Evolutionary conservation across 192 early-diverging fungal genomes (phyloP).

Genomic region (Rhizophlyctis rosea): DNA sequence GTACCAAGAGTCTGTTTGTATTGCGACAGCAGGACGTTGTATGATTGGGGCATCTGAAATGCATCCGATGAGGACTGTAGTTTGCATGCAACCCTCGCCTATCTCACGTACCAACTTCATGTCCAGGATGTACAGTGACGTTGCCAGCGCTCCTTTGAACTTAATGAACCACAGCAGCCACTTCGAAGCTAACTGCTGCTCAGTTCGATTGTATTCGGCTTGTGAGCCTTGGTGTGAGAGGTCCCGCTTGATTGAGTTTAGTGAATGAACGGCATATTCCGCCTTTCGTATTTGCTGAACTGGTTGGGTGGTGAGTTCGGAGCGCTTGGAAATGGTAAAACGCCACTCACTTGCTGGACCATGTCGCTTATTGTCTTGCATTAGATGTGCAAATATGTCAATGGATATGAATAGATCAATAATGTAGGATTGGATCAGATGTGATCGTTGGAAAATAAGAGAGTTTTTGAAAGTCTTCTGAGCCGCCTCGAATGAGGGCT

Average conservation of each 20-base stretch:
- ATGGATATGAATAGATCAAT: constrained; percentile 42
- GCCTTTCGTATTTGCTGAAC: constrained; percentile 47
- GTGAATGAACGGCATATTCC: constrained; percentile 47
- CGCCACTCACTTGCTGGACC: constrained; percentile 30
- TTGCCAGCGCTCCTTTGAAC: constrained; percentile 35
- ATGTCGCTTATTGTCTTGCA: constrained; percentile 49
- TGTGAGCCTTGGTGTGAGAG: constrained; percentile 38
- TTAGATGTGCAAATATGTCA: constrained; percentile 31
- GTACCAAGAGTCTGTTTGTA: no score
- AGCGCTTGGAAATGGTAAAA: constrained; percentile 1
- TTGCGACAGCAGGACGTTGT: constrained; percentile 18
- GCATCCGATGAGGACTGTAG: neutral
- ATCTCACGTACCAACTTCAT: constrained; percentile 31
- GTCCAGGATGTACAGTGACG: constrained; percentile 26
- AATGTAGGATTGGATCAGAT: constrained; percentile 37
- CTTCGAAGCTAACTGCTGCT: constrained; percentile 33
- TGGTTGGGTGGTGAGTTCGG: constrained; percentile 2
- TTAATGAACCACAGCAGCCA: constrained; percentile 52
- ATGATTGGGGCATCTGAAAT: constrained; percentile 8
- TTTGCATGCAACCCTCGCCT: neutral
- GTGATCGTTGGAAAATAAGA: constrained; percentile 33
- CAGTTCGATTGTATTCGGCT: constrained; percentile 39
- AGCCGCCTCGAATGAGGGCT: constrained; percentile 25
- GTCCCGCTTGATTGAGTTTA: constrained; percentile 49
- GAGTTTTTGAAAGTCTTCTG: constrained; percentile 38